Conservation (phyloP, 2,329 filamentous ascomycete genomes). For the Magnaporthiopsis incrustans region DNA sequence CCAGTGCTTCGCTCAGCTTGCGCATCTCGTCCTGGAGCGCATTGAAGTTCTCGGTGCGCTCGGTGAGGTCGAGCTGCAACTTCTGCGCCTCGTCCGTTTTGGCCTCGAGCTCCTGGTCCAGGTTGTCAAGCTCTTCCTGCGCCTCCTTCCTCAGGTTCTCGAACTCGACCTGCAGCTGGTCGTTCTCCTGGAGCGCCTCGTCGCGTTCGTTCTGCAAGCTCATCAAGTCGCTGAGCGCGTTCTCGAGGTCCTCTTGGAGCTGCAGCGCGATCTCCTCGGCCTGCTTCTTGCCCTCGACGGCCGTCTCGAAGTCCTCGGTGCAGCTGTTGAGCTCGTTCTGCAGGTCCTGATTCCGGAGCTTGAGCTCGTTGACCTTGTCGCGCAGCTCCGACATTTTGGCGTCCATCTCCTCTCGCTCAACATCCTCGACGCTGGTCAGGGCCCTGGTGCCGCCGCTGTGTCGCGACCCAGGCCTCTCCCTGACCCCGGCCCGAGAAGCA, state of each 20-base stretch:
- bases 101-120: constrained; percentile 66
- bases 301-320: constrained; percentile 69
- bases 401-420: constrained; percentile 79
- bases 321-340: constrained; percentile 74
- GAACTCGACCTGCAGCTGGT: constrained; percentile 55
- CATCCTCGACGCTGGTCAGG: constrained; percentile 57
- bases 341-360: constrained; percentile 83
- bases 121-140: constrained; percentile 55
- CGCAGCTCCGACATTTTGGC: constrained; percentile 74
- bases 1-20: constrained; percentile 76
- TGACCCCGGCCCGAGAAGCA: constrained; percentile 66
- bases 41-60: constrained; percentile 77
- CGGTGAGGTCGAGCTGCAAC: constrained; percentile 62
- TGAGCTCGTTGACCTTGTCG: constrained; percentile 78
- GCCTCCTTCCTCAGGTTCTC: constrained; percentile 54
- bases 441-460: constrained; percentile 59
- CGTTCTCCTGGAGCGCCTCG: constrained; percentile 39
- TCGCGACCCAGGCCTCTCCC: constrained; percentile 66
- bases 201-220: constrained; percentile 77
- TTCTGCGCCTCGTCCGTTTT: constrained; percentile 63
- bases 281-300: constrained; percentile 55
- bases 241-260: constrained; percentile 67
- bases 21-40: constrained; percentile 93
- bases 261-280: constrained; percentile 49
- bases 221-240: constrained; percentile 71